These are phyloP conservation scores for Fusarium floridanum DNA, from an alignment of 2,329 filamentous ascomycete genomes.

Conservation along the genomic window DNA sequence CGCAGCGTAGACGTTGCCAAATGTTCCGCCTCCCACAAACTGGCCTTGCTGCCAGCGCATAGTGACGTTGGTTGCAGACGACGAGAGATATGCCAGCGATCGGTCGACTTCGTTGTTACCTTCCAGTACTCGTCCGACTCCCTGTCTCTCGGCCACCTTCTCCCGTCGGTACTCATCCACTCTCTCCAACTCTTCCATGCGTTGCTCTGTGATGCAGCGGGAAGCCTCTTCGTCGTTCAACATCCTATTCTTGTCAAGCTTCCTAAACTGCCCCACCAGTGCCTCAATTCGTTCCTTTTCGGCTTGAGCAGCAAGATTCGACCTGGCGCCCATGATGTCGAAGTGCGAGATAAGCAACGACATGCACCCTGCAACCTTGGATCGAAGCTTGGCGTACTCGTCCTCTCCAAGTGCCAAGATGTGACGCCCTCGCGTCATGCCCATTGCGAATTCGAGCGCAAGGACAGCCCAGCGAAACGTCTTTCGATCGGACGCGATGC, in stretches of 20 bases:
- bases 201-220: conserved; percentile 79
- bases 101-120: conserved; percentile 96
- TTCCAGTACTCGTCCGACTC: conserved; percentile 90
- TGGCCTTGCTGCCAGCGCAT: conserved; percentile 99
- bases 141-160: conserved; percentile 86
- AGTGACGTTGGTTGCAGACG: conserved; percentile 93
- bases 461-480: conserved; percentile 98
- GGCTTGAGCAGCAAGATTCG: conserved; percentile 91
- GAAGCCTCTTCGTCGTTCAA: conserved; percentile 89
- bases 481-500: conserved; percentile 91
- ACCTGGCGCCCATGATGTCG: conserved; percentile 97
- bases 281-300: conserved; percentile 91
- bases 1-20: conserved; percentile 96
- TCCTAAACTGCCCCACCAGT: conserved; percentile 79
- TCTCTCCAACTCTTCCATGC: conserved; percentile 77
- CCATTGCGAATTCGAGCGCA: conserved; percentile 96
- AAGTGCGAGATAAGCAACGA: conserved; percentile 97
- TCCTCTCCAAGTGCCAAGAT: conserved; percentile 91
- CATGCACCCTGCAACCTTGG: conserved; percentile 97
- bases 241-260: conserved; percentile 80
- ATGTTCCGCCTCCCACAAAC: conserved; percentile 95
- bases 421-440: conserved; percentile 93
- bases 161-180: conserved; percentile 85
- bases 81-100: conserved; percentile 92
- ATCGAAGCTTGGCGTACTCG: conserved; percentile 85